Conservation (phyloP, 371 early-diverging fungal genomes). For the Mucor indicus region DNA sequence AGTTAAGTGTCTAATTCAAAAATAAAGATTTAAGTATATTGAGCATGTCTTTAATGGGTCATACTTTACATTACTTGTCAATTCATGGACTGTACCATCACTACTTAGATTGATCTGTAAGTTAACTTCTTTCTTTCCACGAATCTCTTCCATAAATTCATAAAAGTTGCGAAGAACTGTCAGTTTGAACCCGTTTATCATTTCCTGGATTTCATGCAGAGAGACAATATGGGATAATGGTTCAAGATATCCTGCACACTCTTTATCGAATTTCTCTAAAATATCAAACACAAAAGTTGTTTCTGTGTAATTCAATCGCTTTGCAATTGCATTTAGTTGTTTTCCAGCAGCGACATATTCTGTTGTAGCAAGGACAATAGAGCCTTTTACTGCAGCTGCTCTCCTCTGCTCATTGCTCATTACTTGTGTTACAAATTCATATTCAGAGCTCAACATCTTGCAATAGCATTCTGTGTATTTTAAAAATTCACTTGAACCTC, state of each 20-base stretch:
- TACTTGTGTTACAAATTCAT: constrained; percentile 57
- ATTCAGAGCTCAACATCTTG: constrained; percentile 55
- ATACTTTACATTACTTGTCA: constrained; percentile 71
- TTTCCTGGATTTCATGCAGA: constrained; percentile 44
- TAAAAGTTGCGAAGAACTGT: constrained; percentile 62
- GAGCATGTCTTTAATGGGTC: not conserved
- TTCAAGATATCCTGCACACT: constrained; percentile 17
- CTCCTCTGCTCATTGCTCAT: constrained; percentile 61
- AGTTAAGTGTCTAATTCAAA: constrained; percentile 54
- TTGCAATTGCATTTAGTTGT: constrained; percentile 58
- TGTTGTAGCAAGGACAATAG: constrained; percentile 58
- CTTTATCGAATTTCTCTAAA: constrained; percentile 54
- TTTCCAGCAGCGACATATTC: constrained; percentile 67
- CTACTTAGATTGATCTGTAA: constrained; percentile 54
- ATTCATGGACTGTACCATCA: constrained; percentile 87
- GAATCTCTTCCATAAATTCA: constrained; percentile 73
- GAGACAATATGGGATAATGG: constrained; percentile 22
- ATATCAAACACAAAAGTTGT: constrained; percentile 79
- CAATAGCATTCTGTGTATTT: constrained; percentile 60
- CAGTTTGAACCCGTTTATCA: constrained; percentile 55
- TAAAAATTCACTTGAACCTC: constrained; percentile 64
- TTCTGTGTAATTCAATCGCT: constrained; percentile 64
- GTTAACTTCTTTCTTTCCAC: constrained; percentile 35
- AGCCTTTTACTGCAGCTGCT: constrained; percentile 49
- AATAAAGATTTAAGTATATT: not conserved